phyloP scores from a whole-genome alignment of 805 yeast genomes.

The Starmera quercuum region DNA sequence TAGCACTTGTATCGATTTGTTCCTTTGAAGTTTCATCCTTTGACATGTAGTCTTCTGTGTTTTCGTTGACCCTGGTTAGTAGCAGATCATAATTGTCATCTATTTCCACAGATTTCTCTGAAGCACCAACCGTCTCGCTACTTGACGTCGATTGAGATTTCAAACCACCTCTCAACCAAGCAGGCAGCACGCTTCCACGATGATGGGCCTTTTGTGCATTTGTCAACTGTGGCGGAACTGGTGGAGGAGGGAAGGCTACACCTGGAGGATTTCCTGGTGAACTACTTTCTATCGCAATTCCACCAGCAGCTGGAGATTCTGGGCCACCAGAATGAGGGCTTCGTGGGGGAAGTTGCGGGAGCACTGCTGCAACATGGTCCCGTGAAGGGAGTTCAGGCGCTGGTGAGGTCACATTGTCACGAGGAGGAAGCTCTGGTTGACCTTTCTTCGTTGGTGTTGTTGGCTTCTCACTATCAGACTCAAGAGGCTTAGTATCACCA shows the following conservation, averaged over 20 bases:
- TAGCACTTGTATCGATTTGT: constrained; percentile 40
- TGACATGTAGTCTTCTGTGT: constrained; percentile 40
- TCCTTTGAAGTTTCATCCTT: constrained; percentile 47
- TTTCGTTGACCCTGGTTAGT: constrained; percentile 49
- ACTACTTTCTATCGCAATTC: background rate
- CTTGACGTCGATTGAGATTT: constrained; percentile 5
- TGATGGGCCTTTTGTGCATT: constrained; percentile 17
- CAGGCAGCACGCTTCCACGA: constrained; percentile 13
- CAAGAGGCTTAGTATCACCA: too few relatives aligned
- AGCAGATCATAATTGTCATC: constrained; percentile 49
- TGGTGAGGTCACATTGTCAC: constrained; percentile 1
- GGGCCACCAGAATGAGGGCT: constrained; percentile 17
- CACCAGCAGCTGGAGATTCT: background rate
- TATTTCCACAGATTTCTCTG: constrained; percentile 16
- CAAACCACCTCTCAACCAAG: constrained; percentile 14
- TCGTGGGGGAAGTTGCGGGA: constrained; percentile 28
- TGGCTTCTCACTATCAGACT: too few relatives aligned
- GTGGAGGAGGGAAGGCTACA: constrained; percentile 19
- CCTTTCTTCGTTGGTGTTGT: too few relatives aligned
- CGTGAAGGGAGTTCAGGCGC: constrained; percentile 2
- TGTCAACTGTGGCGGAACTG: constrained; percentile 18
- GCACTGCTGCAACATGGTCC: constrained; percentile 2
- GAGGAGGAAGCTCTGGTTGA: too few relatives aligned
- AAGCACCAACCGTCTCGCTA: constrained; percentile 3
- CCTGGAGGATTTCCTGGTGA: constrained; percentile 13